Conservation (phyloP, 2,329 filamentous ascomycete genomes). For the Lachnellula suecica region DNA sequence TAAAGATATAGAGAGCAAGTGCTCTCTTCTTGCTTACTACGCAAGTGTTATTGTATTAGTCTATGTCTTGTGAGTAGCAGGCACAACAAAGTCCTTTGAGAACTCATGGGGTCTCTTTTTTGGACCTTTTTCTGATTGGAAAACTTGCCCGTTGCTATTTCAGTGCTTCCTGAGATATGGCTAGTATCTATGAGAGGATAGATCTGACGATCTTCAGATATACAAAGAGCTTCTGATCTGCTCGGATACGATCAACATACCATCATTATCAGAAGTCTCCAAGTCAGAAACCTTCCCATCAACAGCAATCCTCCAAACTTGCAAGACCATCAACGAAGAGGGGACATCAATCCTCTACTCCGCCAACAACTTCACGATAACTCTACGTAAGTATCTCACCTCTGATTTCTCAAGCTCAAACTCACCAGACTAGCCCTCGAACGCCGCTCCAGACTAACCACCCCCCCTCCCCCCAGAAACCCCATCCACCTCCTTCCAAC, state of each 20-base stretch:
- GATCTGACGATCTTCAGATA: constrained; percentile 10
- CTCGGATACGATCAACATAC: constrained; percentile 9
- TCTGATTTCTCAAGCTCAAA: neutral
- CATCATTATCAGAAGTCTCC: neutral
- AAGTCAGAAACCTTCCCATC: constrained; percentile 17
- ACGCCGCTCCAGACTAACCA: neutral
- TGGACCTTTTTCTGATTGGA: too few relatives aligned
- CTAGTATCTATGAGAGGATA: neutral
- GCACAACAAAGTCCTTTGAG: neutral
- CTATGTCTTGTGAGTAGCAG: neutral
- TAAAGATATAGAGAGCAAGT: neutral
- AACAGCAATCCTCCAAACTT: constrained; percentile 32
- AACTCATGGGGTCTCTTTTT: too few relatives aligned
- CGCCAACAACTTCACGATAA: constrained; percentile 31
- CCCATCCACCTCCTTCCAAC: constrained; percentile 3
- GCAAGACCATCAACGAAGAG: constrained; percentile 32
- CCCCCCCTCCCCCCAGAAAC: neutral
- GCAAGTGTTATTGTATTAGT: neutral
- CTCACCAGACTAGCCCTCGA: neutral
- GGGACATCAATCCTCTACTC: constrained; percentile 32
- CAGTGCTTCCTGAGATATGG: neutral
- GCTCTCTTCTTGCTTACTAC: neutral
- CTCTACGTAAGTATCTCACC: constrained; percentile 16
- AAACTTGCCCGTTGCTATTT: neutral
- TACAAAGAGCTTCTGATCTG: constrained; percentile 23